Conservation (phyloP, 345 rosid genomes). For the Arabidopsis suecica region DNA sequence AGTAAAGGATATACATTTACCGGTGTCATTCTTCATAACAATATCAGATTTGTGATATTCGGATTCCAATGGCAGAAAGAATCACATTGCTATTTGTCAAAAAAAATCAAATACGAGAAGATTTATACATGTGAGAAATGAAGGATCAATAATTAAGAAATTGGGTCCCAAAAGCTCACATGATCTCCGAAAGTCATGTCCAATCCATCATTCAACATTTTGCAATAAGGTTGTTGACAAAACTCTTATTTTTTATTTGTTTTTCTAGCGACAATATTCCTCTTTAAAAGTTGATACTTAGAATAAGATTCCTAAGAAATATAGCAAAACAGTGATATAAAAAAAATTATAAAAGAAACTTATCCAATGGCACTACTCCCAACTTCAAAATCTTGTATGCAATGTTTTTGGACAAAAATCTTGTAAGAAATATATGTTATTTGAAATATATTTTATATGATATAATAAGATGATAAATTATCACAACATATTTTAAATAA, state of each 20-base stretch:
- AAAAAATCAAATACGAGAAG: not conserved
- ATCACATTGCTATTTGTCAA: slow-evolving; percentile 5
- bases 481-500: not conserved
- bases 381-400: slow-evolving; percentile 19
- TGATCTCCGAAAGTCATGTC: slow-evolving; percentile 49
- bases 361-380: slow-evolving; percentile 40
- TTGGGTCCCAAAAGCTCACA: slow-evolving; percentile 58
- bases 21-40: no score
- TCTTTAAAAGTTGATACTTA: slow-evolving; percentile 25
- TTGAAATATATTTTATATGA: no score
- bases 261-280: slow-evolving; percentile 23
- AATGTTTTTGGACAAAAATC: slow-evolving; percentile 2
- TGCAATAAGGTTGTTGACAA: slow-evolving; percentile 40
- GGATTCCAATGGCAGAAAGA: not conserved
- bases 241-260: slow-evolving; percentile 1
- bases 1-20: no score
- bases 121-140: slow-evolving; percentile 14
- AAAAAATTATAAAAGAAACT: slow-evolving; percentile 18
- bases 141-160: slow-evolving; percentile 31
- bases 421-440: not conserved
- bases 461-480: not conserved
- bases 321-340: not conserved
- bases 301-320: slow-evolving; percentile 34
- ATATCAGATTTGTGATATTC: not conserved
- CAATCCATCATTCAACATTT: slow-evolving; percentile 53